Percentiles rank a stretch among this genome's conserved stretches.
Conservation (phyloP, 768 basidiomycete species). For the Leccinum imitatum region DNA sequence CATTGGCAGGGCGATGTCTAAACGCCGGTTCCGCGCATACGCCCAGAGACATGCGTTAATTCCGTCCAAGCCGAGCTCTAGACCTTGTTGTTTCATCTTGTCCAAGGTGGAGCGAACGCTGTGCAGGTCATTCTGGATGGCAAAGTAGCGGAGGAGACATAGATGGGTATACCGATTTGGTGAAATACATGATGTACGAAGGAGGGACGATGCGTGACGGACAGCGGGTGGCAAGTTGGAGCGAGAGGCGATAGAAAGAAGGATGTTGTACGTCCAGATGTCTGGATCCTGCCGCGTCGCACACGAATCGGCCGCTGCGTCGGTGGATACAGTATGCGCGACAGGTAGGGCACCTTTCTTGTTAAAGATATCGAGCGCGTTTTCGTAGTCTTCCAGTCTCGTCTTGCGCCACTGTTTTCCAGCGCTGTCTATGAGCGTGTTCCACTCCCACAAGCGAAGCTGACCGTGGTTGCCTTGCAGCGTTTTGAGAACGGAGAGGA, state of each 20-base stretch:
- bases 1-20: constrained; percentile 56
- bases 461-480: constrained; percentile 55
- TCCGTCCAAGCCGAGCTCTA: constrained; percentile 61
- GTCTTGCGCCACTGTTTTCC: constrained; percentile 67
- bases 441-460: constrained; percentile 71
- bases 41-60: constrained; percentile 73
- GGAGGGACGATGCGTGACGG: constrained; percentile 50
- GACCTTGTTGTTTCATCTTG: constrained; percentile 49
- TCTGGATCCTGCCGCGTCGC: constrained; percentile 45
- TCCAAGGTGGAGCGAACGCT: constrained; percentile 56
- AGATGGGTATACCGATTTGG: constrained; percentile 67
- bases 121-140: constrained; percentile 43
- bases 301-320: constrained; percentile 4
- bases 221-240: constrained; percentile 45
- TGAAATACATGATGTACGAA: constrained; percentile 51
- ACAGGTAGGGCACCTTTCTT: constrained; percentile 51
- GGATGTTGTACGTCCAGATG: constrained; percentile 65
- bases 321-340: constrained; percentile 6
- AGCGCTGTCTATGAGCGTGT: constrained; percentile 65
- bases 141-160: constrained; percentile 56
- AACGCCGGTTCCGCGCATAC: constrained; percentile 49
- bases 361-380: constrained; percentile 56
- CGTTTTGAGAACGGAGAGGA: constrained; percentile 56
- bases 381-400: constrained; percentile 53
- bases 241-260: constrained; percentile 62